Conservation (phyloP, 179 eudicot genomes). For the Pouteria campechiana region DNA sequence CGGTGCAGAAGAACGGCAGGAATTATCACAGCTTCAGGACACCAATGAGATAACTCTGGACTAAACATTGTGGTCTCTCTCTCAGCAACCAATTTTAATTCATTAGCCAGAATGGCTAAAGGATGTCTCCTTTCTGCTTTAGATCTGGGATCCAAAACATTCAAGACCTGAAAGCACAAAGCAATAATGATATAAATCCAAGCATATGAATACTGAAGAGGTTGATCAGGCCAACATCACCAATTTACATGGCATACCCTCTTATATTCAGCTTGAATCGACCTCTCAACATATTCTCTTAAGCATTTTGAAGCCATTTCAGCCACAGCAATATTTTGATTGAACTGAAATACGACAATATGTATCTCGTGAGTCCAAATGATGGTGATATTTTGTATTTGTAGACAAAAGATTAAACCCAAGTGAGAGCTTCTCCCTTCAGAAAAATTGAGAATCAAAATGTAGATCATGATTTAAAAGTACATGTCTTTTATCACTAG, state of each 20-base stretch:
- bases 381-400: no score
- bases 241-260: conserved; percentile 41
- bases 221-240: no score
- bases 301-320: conserved; percentile 27
- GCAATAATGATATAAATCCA: no score
- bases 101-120: conserved; percentile 59
- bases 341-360: conserved; percentile 57
- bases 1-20: conserved; percentile 54
- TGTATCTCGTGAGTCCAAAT: no score
- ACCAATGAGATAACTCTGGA: conserved; percentile 54
- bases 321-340: conserved; percentile 18
- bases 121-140: conserved; percentile 36
- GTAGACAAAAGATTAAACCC: no score
- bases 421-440: not conserved
- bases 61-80: conserved; percentile 41
- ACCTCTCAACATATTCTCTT: conserved; percentile 36
- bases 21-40: conserved; percentile 64
- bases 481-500: no score
- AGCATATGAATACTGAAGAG: no score
- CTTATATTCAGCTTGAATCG: conserved; percentile 56
- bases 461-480: no score
- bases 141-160: conserved; percentile 32
- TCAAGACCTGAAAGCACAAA: conserved; percentile 26
- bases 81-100: conserved; percentile 44
- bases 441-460: not conserved